Evolutionary conservation across 1,139 yeast genomes (phyloP).

Genomic region (Geotrichum bryndzae): DNA sequence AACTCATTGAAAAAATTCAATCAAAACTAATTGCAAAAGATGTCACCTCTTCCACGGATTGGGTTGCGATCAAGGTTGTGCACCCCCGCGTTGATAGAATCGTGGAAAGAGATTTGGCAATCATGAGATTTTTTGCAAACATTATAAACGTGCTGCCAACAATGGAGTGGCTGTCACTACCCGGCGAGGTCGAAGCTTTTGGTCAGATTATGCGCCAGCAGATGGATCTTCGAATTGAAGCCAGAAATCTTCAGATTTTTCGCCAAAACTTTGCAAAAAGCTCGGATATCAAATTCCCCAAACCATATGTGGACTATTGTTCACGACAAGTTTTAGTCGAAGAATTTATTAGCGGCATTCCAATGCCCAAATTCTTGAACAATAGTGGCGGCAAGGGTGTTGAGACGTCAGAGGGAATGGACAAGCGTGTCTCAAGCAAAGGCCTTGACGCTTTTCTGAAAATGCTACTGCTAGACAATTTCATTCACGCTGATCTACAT

Average conservation of each 20-base stretch:
- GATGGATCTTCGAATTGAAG: slow-evolving; percentile 84
- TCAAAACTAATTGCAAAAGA: slow-evolving; percentile 16
- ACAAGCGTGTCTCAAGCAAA: slow-evolving; percentile 75
- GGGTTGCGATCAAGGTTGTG: slow-evolving; percentile 85
- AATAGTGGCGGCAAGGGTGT: slow-evolving; percentile 43
- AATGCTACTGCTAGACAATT: slow-evolving; percentile 87
- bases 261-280: slow-evolving; percentile 52
- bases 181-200: slow-evolving; percentile 90
- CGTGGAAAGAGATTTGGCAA: slow-evolving; percentile 72
- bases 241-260: slow-evolving; percentile 68
- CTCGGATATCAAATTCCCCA: slow-evolving; percentile 69
- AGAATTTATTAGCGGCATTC: slow-evolving; percentile 75
- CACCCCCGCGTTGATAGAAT: slow-evolving; percentile 77
- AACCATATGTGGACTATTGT: slow-evolving; percentile 60
- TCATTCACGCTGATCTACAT: slow-evolving; percentile 92
- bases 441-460: slow-evolving; percentile 86
- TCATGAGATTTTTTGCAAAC: slow-evolving; percentile 76
- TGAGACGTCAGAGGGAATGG: slow-evolving; percentile 35
- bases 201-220: slow-evolving; percentile 80
- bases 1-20: slow-evolving; percentile 12
- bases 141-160: slow-evolving; percentile 71
- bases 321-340: slow-evolving; percentile 77
- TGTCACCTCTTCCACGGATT: slow-evolving; percentile 41
- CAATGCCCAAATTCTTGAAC: slow-evolving; percentile 63
- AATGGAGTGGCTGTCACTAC: slow-evolving; percentile 95